Evolutionary conservation across 371 early-diverging fungal genomes (phyloP).

Genomic region (Ordospora pajunii): DNA sequence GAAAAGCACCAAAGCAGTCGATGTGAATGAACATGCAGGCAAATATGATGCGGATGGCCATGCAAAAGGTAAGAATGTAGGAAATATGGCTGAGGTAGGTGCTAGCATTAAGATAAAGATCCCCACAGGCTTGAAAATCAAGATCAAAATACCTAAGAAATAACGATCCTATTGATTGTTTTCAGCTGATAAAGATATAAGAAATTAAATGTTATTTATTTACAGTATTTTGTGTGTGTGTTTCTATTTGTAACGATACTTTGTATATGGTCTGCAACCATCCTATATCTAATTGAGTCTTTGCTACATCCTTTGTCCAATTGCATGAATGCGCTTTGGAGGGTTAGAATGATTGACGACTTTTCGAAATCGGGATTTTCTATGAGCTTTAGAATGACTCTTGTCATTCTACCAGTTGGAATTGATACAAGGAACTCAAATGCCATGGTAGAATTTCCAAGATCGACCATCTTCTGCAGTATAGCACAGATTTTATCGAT

Average conservation of each 20-base stretch:
- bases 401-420: not conserved
- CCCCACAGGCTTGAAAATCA: not conserved
- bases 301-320: no score
- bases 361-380: not conserved
- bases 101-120: not conserved
- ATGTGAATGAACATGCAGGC: not conserved
- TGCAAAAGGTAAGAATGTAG: not conserved
- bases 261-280: not conserved
- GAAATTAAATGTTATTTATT: not conserved
- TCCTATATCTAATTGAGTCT: not conserved
- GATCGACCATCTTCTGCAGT: not conserved
- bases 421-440: not conserved
- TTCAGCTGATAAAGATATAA: no score
- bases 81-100: not conserved
- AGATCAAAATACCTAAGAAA: not conserved
- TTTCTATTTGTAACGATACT: not conserved
- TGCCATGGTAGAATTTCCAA: not conserved
- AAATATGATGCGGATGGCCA: not conserved
- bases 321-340: no score
- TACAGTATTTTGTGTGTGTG: not conserved
- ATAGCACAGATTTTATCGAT: not conserved
- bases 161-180: not conserved
- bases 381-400: not conserved
- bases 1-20: not conserved
- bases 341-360: no score